phyloP scores from a whole-genome alignment of 1,284 basidiomycete species.

The Exobasidium cylindrosporum region DNA sequence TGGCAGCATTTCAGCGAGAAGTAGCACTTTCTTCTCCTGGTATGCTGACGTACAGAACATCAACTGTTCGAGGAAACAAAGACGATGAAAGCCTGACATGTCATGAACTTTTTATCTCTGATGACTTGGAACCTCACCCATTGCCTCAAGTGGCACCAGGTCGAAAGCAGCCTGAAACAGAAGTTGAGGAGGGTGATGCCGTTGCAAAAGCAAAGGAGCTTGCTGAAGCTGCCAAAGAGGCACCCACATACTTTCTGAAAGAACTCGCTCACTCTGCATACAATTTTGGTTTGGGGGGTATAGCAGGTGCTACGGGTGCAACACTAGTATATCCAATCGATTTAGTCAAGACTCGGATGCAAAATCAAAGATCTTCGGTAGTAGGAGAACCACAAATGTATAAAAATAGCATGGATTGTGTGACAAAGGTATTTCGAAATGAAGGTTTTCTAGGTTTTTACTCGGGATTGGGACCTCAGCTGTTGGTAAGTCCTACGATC shows the following conservation, averaged over 20 bases:
- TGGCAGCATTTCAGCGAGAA: conserved; percentile 42
- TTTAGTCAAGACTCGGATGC: conserved; percentile 82
- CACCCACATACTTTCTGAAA: conserved; percentile 19
- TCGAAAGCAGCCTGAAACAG: conserved; percentile 18
- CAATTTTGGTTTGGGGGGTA: conserved; percentile 83
- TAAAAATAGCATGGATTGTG: conserved; percentile 68
- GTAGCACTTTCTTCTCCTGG: conserved; percentile 43
- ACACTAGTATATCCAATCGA: conserved; percentile 93
- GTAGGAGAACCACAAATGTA: conserved; percentile 54
- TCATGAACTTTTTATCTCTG: conserved; percentile 45
- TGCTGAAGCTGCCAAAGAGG: conserved; percentile 14
- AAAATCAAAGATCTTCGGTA: conserved; percentile 70
- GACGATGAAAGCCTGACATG: conserved; percentile 40
- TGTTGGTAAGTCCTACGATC: conserved; percentile 61
- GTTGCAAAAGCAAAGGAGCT: conserved; percentile 4
- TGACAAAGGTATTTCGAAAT: conserved; percentile 87
- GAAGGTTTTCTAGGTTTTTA: conserved; percentile 93
- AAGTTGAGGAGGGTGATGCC: conserved; percentile 27
- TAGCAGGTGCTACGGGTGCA: conserved; percentile 84
- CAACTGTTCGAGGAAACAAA: conserved; percentile 36
- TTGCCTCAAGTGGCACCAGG: conserved; percentile 12
- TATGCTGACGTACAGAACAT: conserved; percentile 47
- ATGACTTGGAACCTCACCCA: conserved; percentile 47
- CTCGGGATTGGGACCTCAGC: conserved; percentile 88
- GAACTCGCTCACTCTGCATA: conserved; percentile 61